Evolutionary conservation across 768 basidiomycete species (phyloP).

Genomic region (Gymnopilus dilepis): DNA sequence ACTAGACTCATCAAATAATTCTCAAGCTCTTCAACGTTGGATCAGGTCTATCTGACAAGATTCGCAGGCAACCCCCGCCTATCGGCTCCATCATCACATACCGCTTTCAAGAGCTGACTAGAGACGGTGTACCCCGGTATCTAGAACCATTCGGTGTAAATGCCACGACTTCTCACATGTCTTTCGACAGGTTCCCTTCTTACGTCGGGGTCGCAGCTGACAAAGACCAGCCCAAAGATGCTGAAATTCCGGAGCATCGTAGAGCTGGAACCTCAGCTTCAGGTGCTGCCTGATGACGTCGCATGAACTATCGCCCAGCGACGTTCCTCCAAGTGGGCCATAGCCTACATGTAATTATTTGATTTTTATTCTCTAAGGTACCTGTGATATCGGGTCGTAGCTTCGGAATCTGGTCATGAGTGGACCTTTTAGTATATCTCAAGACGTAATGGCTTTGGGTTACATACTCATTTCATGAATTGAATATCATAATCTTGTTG

Average conservation of each 20-base stretch:
- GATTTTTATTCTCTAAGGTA: background rate
- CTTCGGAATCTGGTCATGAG: background rate
- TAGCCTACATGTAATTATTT: background rate
- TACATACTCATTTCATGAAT: background rate
- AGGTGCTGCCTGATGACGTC: background rate
- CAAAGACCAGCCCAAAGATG: conserved; percentile 60
- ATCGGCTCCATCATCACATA: conserved; percentile 61
- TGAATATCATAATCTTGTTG: too few relatives aligned
- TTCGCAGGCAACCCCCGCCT: conserved; percentile 58
- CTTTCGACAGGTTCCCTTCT: conserved; percentile 52
- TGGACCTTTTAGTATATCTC: background rate
- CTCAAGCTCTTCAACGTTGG: conserved; percentile 52
- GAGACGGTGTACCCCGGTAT: conserved; percentile 61
- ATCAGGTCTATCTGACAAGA: conserved; percentile 58
- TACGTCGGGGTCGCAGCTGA: conserved; percentile 57
- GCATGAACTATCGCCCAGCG: background rate
- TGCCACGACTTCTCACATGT: background rate
- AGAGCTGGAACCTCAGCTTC: conserved; percentile 12
- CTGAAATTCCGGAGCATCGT: conserved; percentile 49
- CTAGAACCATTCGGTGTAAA: conserved; percentile 2
- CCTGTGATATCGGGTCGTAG: background rate
- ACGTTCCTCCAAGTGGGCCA: background rate
- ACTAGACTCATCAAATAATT: background rate
- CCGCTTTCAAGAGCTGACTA: conserved; percentile 64
- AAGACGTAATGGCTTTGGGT: background rate